A percentile compares a stretch with the other conserved stretches of the same genome.
phyloP scores from a whole-genome alignment of 495 filamentous ascomycete species.

The Tuber brumale region DNA sequence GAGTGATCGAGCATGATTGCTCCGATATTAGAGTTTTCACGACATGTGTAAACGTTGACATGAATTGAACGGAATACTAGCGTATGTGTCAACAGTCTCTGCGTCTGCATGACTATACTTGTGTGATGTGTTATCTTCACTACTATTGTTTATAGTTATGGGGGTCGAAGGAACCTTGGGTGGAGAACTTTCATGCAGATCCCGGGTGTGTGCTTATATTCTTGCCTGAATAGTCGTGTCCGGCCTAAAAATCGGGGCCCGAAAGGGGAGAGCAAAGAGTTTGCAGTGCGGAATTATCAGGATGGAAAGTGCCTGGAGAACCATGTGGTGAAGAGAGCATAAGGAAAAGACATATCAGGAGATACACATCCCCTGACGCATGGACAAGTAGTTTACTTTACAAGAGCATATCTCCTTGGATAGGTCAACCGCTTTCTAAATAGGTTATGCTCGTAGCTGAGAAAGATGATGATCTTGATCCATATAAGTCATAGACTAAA shows the following conservation, averaged over 20 bases:
- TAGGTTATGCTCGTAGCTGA: not conserved
- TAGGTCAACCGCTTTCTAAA: not conserved
- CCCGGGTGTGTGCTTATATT: not conserved
- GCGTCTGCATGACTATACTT: not conserved
- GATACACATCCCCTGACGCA: not conserved
- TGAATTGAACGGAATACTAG: not conserved
- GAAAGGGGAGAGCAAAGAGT: not conserved
- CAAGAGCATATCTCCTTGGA: not conserved
- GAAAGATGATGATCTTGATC: not conserved
- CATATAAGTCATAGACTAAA: no score
- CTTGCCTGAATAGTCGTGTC: not conserved
- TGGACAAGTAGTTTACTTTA: not conserved
- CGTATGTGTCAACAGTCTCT: not conserved
- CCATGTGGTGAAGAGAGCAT: not conserved
- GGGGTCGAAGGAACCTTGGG: not conserved
- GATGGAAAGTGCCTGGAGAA: not conserved
- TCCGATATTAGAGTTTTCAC: not conserved
- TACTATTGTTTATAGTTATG: not conserved
- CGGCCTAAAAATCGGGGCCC: not conserved
- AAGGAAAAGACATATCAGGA: not conserved
- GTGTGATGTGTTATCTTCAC: not conserved
- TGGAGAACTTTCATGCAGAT: not conserved
- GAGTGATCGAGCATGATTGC: not conserved
- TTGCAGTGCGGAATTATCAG: not conserved
- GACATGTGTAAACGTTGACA: not conserved